Evolutionary conservation across 768 basidiomycete species (phyloP).

Genomic region (Leccinum disarticulatum): DNA sequence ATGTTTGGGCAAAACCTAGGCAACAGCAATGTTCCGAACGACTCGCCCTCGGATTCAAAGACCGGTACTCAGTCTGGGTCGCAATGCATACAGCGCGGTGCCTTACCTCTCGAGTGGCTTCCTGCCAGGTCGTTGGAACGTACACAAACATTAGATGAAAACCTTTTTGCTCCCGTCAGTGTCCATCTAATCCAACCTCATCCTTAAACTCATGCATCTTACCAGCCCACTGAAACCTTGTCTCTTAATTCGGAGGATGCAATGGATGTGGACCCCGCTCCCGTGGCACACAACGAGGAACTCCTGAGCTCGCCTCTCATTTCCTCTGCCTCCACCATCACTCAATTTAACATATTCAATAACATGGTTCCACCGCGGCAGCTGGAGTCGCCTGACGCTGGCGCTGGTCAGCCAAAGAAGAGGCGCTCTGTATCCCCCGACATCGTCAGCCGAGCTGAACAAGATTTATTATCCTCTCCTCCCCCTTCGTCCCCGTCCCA

Average conservation of each 20-base stretch:
- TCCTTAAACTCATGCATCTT: slow-evolving; percentile 14
- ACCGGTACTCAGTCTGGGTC: slow-evolving; percentile 38
- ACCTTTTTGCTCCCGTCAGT: slow-evolving; percentile 31
- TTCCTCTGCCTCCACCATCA: slow-evolving; percentile 53
- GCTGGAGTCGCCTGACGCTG: slow-evolving; percentile 44
- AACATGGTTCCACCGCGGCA: slow-evolving; percentile 50
- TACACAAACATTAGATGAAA: slow-evolving; percentile 26
- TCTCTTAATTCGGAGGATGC: slow-evolving; percentile 57
- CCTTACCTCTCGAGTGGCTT: slow-evolving; percentile 65
- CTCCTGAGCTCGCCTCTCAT: slow-evolving; percentile 39
- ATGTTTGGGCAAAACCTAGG: slow-evolving; percentile 75
- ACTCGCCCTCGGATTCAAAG: slow-evolving; percentile 27
- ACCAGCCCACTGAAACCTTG: slow-evolving; percentile 36
- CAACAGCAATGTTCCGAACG: slow-evolving; percentile 45
- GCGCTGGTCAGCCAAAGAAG: slow-evolving; percentile 46
- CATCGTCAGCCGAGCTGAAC: slow-evolving; percentile 35
- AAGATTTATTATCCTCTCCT: slow-evolving; percentile 49
- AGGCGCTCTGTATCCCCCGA: slow-evolving; percentile 63
- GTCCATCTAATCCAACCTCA: slow-evolving; percentile 6
- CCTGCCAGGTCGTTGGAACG: slow-evolving; percentile 22
- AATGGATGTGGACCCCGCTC: slow-evolving; percentile 76
- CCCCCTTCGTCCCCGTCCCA: slow-evolving; percentile 47
- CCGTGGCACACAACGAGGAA: slow-evolving; percentile 37
- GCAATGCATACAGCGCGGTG: slow-evolving; percentile 62
- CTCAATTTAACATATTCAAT: slow-evolving; percentile 64